phyloP scores from a whole-genome alignment of 805 yeast species.

The Candida insectalens region DNA sequence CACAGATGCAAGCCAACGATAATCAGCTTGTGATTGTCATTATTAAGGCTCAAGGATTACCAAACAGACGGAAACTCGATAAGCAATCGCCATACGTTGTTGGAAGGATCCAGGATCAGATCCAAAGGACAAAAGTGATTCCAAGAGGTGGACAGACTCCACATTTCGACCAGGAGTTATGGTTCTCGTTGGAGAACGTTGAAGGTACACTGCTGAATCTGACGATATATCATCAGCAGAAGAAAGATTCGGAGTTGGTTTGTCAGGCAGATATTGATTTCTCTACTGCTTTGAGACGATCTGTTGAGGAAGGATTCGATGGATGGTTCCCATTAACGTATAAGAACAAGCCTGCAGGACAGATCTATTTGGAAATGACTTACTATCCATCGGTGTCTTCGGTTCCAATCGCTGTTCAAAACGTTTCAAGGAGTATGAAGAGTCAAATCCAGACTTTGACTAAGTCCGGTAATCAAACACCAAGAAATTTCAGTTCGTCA shows the following conservation, averaged over 20 bases:
- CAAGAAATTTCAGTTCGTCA: neutral
- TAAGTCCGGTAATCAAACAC: neutral
- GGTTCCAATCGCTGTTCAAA: slow-evolving; percentile 22
- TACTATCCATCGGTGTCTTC: slow-evolving; percentile 53
- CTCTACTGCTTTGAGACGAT: slow-evolving; percentile 56
- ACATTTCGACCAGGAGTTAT: slow-evolving; percentile 68
- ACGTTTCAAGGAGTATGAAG: slow-evolving; percentile 9
- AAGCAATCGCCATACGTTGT: slow-evolving; percentile 92
- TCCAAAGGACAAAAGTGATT: slow-evolving; percentile 68
- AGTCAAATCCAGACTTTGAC: neutral
- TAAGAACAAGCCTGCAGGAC: slow-evolving; percentile 75
- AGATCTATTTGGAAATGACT: slow-evolving; percentile 82
- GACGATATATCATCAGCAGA: slow-evolving; percentile 76
- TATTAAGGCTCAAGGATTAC: slow-evolving; percentile 74
- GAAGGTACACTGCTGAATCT: slow-evolving; percentile 55
- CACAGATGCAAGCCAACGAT: slow-evolving; percentile 14
- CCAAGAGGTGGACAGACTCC: slow-evolving; percentile 94
- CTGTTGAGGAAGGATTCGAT: slow-evolving; percentile 70
- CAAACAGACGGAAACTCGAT: slow-evolving; percentile 77
- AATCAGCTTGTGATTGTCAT: slow-evolving; percentile 66
- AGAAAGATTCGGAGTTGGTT: slow-evolving; percentile 76
- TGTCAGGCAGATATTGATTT: slow-evolving; percentile 78
- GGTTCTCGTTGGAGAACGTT: slow-evolving; percentile 57
- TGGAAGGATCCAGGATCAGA: slow-evolving; percentile 69
- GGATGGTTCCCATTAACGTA: slow-evolving; percentile 69